A percentile compares a stretch with the other conserved stretches of the same genome.
Conservation (phyloP, 2,329 filamentous ascomycete genomes). For the Pleurostoma richardsiae region DNA sequence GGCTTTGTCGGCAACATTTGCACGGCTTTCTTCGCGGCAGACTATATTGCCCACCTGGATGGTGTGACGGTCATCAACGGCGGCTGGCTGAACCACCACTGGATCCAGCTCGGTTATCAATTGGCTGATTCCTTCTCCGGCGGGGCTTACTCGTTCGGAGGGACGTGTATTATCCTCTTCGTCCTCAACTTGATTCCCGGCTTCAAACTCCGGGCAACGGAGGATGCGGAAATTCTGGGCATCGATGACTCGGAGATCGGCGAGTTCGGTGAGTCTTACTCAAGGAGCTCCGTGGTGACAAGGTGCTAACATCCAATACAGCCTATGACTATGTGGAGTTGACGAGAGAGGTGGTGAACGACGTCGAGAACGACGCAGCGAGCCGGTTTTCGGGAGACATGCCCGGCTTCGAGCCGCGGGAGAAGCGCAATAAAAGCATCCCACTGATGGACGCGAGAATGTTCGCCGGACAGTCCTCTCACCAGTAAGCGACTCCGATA, state of each 20-base stretch:
- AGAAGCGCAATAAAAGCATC: conserved; percentile 44
- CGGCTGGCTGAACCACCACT: conserved; percentile 81
- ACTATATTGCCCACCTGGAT: conserved; percentile 80
- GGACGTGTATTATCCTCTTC: conserved; percentile 75
- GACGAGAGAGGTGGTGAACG: conserved; percentile 55
- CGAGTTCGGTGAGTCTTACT: conserved; percentile 52
- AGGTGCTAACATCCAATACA: not conserved
- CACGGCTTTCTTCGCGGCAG: conserved; percentile 77
- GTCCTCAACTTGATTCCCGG: conserved; percentile 75
- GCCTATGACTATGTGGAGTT: conserved; percentile 94
- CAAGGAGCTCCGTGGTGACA: too few species aligned
- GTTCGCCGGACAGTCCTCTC: conserved; percentile 23
- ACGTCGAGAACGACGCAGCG: conserved; percentile 8
- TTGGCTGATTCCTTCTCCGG: conserved; percentile 75
- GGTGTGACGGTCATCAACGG: conserved; percentile 62
- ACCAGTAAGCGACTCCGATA: conserved; percentile 5
- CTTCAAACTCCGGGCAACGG: conserved; percentile 65
- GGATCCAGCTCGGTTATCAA: conserved; percentile 79
- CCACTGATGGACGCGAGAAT: conserved; percentile 39
- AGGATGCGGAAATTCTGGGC: conserved; percentile 77
- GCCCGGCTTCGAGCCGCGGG: conserved; percentile 21
- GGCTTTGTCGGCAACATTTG: conserved; percentile 74
- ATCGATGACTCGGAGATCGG: conserved; percentile 89
- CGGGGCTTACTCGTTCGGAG: conserved; percentile 71
- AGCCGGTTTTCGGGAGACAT: conserved; percentile 22